phyloP scores from a whole-genome alignment of 1,284 basidiomycete species.

The Puccinia hordei region DNA sequence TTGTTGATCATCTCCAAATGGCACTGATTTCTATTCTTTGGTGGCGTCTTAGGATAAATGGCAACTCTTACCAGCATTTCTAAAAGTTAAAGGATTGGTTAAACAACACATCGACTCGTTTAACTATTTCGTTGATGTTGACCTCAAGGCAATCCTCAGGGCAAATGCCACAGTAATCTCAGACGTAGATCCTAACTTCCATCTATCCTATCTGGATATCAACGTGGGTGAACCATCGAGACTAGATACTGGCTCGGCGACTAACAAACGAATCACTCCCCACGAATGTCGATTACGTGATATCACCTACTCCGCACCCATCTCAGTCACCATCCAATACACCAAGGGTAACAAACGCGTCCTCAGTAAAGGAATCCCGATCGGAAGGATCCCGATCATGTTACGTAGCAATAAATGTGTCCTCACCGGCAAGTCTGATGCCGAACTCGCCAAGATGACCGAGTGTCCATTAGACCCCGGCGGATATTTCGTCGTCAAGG shows the following conservation, averaged over 20 bases:
- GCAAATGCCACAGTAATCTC: conserved; percentile 92
- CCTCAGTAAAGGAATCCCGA: conserved; percentile 77
- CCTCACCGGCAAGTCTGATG: conserved; percentile 74
- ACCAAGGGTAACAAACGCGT: conserved; percentile 89
- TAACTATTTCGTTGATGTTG: conserved; percentile 98
- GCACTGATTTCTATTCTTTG: background rate
- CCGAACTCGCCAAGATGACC: conserved; percentile 83
- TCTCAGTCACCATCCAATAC: conserved; percentile 93
- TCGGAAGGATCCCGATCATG: conserved; percentile 96
- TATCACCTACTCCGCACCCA: conserved; percentile 90
- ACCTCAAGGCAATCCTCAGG: conserved; percentile 89
- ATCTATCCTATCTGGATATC: conserved; percentile 96
- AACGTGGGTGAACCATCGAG: conserved; percentile 86
- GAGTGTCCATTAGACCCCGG: conserved; percentile 98
- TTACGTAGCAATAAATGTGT: conserved; percentile 91
- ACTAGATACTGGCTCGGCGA: conserved; percentile 72
- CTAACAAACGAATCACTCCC: conserved; percentile 84
- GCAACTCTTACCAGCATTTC: conserved; percentile 88
- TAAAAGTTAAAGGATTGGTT: conserved; percentile 95
- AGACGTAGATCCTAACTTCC: conserved; percentile 95
- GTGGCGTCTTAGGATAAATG: conserved; percentile 78
- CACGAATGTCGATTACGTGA: conserved; percentile 97
- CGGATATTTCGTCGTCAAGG: conserved; percentile 98
- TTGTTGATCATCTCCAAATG: background rate
- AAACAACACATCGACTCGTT: conserved; percentile 99